Evolutionary conservation across 768 basidiomycete species (phyloP).

Genomic region (Calocera cornea): DNA sequence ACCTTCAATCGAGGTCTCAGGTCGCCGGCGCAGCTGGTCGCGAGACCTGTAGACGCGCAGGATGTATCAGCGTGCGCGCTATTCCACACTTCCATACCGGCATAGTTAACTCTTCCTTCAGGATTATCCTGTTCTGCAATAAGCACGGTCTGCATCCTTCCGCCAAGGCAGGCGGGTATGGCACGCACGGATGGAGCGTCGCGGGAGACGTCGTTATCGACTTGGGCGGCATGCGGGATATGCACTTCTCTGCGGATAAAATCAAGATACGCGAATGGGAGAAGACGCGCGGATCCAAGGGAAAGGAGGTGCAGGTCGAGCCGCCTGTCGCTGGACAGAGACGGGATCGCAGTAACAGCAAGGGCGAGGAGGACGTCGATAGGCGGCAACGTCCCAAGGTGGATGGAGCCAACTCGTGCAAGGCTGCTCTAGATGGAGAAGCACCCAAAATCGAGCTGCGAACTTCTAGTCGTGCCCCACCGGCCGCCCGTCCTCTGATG

Average conservation of each 20-base stretch:
- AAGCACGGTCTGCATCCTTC: conserved; percentile 58
- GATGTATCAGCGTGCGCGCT: conserved; percentile 57
- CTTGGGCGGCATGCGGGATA: conserved; percentile 50
- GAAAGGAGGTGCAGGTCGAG: conserved; percentile 30
- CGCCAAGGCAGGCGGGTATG: conserved; percentile 82
- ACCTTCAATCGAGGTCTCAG: conserved; percentile 65
- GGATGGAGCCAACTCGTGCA: conserved; percentile 8
- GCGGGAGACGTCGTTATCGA: conserved; percentile 79
- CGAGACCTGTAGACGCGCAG: conserved; percentile 59
- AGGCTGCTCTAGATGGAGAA: neutral
- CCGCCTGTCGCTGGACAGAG: neutral
- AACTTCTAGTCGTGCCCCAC: neutral
- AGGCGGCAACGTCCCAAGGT: neutral
- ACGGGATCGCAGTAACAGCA: conserved; percentile 34
- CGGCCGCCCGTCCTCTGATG: neutral
- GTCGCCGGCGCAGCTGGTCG: conserved; percentile 46
- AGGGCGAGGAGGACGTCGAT: neutral
- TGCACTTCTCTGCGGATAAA: conserved; percentile 33
- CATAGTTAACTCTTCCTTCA: conserved; percentile 20
- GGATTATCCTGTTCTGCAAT: conserved; percentile 60
- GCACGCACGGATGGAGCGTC: conserved; percentile 80
- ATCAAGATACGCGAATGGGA: conserved; percentile 24
- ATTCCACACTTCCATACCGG: neutral
- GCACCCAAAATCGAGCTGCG: neutral
- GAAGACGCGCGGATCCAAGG: conserved; percentile 36